A percentile compares a stretch with the other conserved stretches of the same genome.
Conservation (phyloP, 1,139 yeast genomes). For the Geotrichum histeridarum region DNA sequence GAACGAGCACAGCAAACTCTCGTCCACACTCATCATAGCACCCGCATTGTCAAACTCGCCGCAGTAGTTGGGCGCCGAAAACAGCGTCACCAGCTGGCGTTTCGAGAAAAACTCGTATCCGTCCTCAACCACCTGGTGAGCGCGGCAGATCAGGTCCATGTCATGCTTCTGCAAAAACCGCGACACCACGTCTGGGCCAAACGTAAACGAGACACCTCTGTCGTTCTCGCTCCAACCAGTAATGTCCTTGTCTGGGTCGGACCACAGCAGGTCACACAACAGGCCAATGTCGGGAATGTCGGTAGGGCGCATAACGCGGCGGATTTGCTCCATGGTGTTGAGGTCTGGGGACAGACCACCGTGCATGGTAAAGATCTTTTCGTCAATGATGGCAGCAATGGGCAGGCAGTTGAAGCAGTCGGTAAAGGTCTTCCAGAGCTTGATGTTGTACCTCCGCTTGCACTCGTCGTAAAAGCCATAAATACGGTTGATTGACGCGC, state of each 20-base stretch:
- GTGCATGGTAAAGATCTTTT: conserved; percentile 96
- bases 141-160: conserved; percentile 95
- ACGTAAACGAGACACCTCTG: conserved; percentile 94
- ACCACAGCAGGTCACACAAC: conserved; percentile 93
- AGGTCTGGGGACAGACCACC: conserved; percentile 97
- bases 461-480: conserved; percentile 98
- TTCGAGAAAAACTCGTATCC: conserved; percentile 96
- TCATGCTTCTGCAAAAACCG: conserved; percentile 92
- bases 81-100: conserved; percentile 90
- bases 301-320: conserved; percentile 97
- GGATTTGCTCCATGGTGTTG: conserved; percentile 95
- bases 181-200: conserved; percentile 95
- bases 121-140: conserved; percentile 98
- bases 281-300: conserved; percentile 97
- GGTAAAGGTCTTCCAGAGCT: conserved; percentile 95
- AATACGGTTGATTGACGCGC: conserved; percentile 94
- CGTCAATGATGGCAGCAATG: conserved; percentile 95
- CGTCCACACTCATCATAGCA: conserved; percentile 99
- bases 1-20: conserved; percentile 90
- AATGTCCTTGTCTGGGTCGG: conserved; percentile 96
- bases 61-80: conserved; percentile 96
- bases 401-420: conserved; percentile 98
- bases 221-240: conserved; percentile 98
- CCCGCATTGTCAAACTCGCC: conserved; percentile 99
- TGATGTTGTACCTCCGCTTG: conserved; percentile 90